phyloP scores from a whole-genome alignment of 495 filamentous ascomycete genomes.

The Durotheca rogersii region DNA sequence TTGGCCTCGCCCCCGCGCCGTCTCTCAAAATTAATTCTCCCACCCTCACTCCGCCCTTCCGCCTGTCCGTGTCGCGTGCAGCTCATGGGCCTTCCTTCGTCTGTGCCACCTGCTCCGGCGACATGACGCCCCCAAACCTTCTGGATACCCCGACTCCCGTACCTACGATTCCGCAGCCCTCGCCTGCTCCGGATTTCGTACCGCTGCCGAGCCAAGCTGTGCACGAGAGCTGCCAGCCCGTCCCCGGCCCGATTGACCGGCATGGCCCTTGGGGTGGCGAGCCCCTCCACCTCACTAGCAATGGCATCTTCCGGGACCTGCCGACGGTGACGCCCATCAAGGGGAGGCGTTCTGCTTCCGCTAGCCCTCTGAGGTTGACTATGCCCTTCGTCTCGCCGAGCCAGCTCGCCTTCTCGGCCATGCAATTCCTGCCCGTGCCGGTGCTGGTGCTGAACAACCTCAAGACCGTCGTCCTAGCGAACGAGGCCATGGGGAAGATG shows the following conservation, averaged over 20 bases:
- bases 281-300: slow-evolving; percentile 1
- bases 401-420: slow-evolving; percentile 59
- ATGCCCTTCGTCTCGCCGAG: slow-evolving; percentile 43
- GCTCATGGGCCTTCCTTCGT: slow-evolving; percentile 25
- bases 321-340: slow-evolving; percentile 17
- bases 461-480: slow-evolving; percentile 67
- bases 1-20: too few species aligned
- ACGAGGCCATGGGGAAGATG: slow-evolving; percentile 68
- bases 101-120: slow-evolving; percentile 25
- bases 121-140: slow-evolving; percentile 25
- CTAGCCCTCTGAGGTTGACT: slow-evolving; percentile 40
- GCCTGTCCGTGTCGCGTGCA: slow-evolving; percentile 7
- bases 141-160: slow-evolving; percentile 19
- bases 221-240: slow-evolving; percentile 11
- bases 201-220: slow-evolving; percentile 6
- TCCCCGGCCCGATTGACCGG: slow-evolving; percentile 12
- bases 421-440: slow-evolving; percentile 70
- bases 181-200: slow-evolving; percentile 11
- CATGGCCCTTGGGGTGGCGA: slow-evolving; percentile 11
- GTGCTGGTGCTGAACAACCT: slow-evolving; percentile 59
- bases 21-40: background rate
- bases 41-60: background rate
- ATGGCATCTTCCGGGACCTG: slow-evolving; percentile 13
- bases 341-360: slow-evolving; percentile 28
- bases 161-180: slow-evolving; percentile 16